Evolutionary conservation across 2,329 filamentous ascomycete genomes (phyloP).

Genomic region (Leptodontidium sp.): DNA sequence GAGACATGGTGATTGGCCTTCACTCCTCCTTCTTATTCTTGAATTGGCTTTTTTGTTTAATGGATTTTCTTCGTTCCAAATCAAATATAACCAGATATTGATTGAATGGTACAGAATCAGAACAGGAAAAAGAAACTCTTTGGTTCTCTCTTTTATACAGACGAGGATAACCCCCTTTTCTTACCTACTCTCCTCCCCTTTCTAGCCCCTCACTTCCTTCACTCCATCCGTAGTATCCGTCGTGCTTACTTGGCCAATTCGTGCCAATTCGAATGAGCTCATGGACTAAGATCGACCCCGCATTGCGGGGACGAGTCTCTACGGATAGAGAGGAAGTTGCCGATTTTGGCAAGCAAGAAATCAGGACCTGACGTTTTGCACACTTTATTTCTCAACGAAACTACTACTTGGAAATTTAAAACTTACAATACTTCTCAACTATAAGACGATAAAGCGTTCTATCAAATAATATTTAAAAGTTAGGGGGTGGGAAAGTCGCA

Average conservation of each 20-base stretch:
- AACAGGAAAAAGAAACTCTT: background rate
- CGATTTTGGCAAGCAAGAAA: no score
- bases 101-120: no score
- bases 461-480: no score
- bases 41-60: background rate
- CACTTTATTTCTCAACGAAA: no score
- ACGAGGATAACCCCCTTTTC: background rate
- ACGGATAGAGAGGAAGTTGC: no score
- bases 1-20: conserved; percentile 30
- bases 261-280: conserved; percentile 17
- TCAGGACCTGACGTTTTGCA: no score
- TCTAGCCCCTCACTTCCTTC: conserved; percentile 10
- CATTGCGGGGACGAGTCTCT: conserved; percentile 11
- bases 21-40: background rate
- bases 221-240: conserved; percentile 12
- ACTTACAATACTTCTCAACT: no score
- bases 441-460: no score
- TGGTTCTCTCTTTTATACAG: background rate
- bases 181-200: background rate
- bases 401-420: no score
- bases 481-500: no score
- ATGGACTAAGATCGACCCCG: conserved; percentile 19
- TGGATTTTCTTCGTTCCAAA: background rate
- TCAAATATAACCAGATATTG: background rate
- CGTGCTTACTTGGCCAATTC: conserved; percentile 11